These are phyloP conservation scores for Apiospora pterosperma DNA, from an alignment of 2,329 filamentous ascomycete genomes.

Conservation along the genomic window DNA sequence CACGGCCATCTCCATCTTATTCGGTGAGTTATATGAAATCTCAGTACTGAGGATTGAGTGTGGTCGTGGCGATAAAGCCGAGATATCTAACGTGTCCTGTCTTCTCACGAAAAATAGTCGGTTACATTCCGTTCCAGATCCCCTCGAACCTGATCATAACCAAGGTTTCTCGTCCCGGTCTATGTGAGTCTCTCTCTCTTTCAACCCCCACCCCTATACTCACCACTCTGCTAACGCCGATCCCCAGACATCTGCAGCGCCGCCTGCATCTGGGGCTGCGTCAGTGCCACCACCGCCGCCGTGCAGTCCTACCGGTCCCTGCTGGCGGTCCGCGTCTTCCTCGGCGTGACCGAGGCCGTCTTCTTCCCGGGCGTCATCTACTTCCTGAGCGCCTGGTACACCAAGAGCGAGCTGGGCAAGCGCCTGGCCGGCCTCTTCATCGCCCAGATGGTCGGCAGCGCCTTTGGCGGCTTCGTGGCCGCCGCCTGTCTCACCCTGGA, in stretches of 20 bases:
- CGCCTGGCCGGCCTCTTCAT: conserved; percentile 31
- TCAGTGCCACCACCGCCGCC: conserved; percentile 46
- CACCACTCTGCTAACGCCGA: background rate
- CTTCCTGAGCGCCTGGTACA: conserved; percentile 38
- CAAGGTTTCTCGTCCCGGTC: conserved; percentile 36
- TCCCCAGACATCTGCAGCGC: conserved; percentile 38
- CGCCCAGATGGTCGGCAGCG: conserved; percentile 28
- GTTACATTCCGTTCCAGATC: conserved; percentile 34
- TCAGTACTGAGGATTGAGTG: too few species aligned
- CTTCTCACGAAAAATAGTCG: conserved; percentile 12
- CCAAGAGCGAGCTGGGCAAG: conserved; percentile 30
- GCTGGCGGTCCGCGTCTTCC: conserved; percentile 42
- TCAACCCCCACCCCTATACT: too few species aligned
- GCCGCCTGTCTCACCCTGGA: conserved; percentile 26
- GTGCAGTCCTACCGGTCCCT: conserved; percentile 44
- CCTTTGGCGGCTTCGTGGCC: conserved; percentile 33
- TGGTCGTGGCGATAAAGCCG: too few species aligned
- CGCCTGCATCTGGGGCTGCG: conserved; percentile 47
- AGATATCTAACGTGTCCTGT: background rate
- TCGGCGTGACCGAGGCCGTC: conserved; percentile 53
- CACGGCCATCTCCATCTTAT: conserved; percentile 33
- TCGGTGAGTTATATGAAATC: conserved; percentile 12
- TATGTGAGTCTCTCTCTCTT: conserved; percentile 25
- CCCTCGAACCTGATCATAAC: conserved; percentile 34
- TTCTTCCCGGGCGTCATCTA: conserved; percentile 47